These are phyloP conservation scores for Marasmius tenuissimus DNA, from an alignment of 1,284 basidiomycete species.

Conservation along the genomic window DNA sequence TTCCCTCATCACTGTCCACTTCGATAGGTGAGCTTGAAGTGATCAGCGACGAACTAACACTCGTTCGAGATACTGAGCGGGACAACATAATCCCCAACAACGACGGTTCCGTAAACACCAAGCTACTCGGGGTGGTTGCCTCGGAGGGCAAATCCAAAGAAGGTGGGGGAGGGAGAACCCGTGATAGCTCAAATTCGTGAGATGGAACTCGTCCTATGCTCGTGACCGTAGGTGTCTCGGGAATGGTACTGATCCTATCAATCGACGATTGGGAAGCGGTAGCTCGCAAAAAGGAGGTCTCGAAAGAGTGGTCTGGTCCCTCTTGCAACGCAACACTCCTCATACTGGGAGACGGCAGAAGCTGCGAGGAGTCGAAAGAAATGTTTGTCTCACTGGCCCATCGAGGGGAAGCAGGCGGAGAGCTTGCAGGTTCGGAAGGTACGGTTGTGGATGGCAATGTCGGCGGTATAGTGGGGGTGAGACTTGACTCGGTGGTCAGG, in stretches of 20 bases:
- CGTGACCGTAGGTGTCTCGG: slow-evolving; percentile 34
- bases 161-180: slow-evolving; percentile 35
- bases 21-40: slow-evolving; percentile 30
- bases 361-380: slow-evolving; percentile 69
- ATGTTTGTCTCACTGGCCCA: slow-evolving; percentile 62
- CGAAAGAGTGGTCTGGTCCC: slow-evolving; percentile 60
- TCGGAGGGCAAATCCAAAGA: slow-evolving; percentile 31
- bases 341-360: slow-evolving; percentile 66
- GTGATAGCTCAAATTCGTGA: slow-evolving; percentile 30
- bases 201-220: slow-evolving; percentile 26
- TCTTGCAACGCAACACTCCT: slow-evolving; percentile 58
- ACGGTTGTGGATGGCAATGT: slow-evolving; percentile 6
- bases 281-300: slow-evolving; percentile 53
- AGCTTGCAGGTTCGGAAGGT: slow-evolving; percentile 5
- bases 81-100: slow-evolving; percentile 21
- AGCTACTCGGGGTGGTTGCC: slow-evolving; percentile 30
- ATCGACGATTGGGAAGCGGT: slow-evolving; percentile 47
- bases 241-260: slow-evolving; percentile 41
- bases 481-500: slow-evolving; percentile 6
- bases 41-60: slow-evolving; percentile 34
- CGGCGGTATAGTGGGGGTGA: slow-evolving; percentile 8
- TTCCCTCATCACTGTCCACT: slow-evolving; percentile 15
- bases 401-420: slow-evolving; percentile 13
- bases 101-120: slow-evolving; percentile 19
- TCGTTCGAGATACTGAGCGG: slow-evolving; percentile 34